These are phyloP conservation scores for Arctium minus DNA, from an alignment of 129 eudicot genomes.

Conservation along the genomic window DNA sequence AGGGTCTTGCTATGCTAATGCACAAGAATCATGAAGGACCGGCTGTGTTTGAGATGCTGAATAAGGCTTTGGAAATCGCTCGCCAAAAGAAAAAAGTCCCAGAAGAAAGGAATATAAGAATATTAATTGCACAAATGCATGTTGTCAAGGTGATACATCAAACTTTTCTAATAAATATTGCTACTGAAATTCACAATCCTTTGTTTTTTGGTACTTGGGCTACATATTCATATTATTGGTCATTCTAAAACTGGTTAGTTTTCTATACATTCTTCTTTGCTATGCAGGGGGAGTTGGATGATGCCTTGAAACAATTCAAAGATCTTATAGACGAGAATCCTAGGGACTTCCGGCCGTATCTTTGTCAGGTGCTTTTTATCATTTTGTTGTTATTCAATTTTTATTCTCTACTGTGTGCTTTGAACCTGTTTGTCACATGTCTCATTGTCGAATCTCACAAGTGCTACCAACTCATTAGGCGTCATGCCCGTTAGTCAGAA, in stretches of 20 bases:
- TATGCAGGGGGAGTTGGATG: slow-evolving; percentile 79
- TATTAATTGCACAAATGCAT: slow-evolving; percentile 88
- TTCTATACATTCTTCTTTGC: not conserved
- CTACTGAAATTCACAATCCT: not conserved
- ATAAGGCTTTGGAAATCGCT: slow-evolving; percentile 61
- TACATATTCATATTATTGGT: not conserved
- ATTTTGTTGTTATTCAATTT: not conserved
- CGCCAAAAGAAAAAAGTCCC: slow-evolving; percentile 54
- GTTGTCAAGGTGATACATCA: slow-evolving; percentile 56
- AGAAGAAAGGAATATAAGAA: slow-evolving; percentile 83
- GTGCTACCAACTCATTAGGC: too few relatives aligned
- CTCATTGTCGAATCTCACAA: too few relatives aligned
- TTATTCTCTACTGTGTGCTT: too few relatives aligned
- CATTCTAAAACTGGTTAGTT: not conserved
- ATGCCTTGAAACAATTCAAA: slow-evolving; percentile 59
- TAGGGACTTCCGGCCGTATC: slow-evolving; percentile 90
- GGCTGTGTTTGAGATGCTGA: slow-evolving; percentile 90
- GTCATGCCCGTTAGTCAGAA: too few relatives aligned
- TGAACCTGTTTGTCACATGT: too few relatives aligned
- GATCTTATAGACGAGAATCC: slow-evolving; percentile 76
- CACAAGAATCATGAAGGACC: slow-evolving; percentile 88
- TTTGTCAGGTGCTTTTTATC: slow-evolving; percentile 62
- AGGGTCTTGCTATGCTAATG: slow-evolving; percentile 99
- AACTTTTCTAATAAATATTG: not conserved
- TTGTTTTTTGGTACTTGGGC: not conserved